Percentiles rank a stretch among this genome's conserved stretches.
These are phyloP conservation scores for Ogataea thermomethanolica DNA, from an alignment of 805 yeast genomes.

Conservation along the genomic window DNA sequence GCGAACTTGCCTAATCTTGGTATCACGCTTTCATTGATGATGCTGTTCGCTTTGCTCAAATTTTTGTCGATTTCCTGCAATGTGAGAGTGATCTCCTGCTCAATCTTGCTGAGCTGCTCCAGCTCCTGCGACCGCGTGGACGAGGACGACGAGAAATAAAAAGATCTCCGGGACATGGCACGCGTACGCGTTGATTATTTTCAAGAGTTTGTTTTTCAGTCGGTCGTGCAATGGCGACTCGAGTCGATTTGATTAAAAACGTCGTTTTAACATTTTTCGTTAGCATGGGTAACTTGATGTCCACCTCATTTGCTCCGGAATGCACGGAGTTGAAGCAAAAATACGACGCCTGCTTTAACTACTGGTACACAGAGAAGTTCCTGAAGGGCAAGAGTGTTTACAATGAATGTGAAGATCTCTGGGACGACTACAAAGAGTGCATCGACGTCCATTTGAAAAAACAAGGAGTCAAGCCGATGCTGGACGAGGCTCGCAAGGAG, in stretches of 20 bases:
- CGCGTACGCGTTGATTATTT: conserved; percentile 8
- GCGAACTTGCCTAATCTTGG: conserved; percentile 67
- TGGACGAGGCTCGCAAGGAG: conserved; percentile 85
- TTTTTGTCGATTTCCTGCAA: conserved; percentile 79
- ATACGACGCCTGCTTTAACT: conserved; percentile 91
- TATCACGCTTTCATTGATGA: conserved; percentile 62
- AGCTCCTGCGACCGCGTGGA: conserved; percentile 20
- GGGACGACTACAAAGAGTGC: conserved; percentile 88
- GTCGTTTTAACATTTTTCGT: not conserved
- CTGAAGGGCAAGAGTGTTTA: conserved; percentile 56
- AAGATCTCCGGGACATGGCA: conserved; percentile 27
- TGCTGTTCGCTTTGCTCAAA: conserved; percentile 61
- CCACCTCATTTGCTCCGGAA: conserved; percentile 94
- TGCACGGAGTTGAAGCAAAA: conserved; percentile 82
- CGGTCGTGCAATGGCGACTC: conserved; percentile 2
- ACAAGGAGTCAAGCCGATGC: conserved; percentile 75
- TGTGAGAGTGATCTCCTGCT: conserved; percentile 73
- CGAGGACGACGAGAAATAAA: conserved; percentile 29
- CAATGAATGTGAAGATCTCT: conserved; percentile 87
- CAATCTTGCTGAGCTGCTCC: conserved; percentile 59
- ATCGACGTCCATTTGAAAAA: conserved; percentile 66
- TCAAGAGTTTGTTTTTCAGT: conserved; percentile 1
- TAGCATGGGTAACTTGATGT: conserved; percentile 67
- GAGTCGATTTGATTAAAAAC: conserved; percentile 2
- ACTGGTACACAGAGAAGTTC: conserved; percentile 91